Evolutionary conservation across 148 eudicot species (phyloP).

Genomic region (Persicaria maculosa): DNA sequence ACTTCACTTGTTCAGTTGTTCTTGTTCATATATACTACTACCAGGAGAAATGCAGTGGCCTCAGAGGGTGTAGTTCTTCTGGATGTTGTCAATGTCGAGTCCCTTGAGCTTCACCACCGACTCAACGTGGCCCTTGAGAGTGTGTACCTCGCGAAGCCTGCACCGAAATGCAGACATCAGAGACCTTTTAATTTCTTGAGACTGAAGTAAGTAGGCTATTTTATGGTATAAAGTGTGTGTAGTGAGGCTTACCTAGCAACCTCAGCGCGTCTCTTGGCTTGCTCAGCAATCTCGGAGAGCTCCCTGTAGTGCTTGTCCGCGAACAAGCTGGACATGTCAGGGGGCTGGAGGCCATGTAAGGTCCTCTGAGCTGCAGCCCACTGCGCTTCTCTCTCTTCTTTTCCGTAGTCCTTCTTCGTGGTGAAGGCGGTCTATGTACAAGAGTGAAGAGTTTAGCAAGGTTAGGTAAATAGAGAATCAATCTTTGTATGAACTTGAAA

Average conservation of each 20-base stretch:
- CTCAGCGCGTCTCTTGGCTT: constrained; percentile 50
- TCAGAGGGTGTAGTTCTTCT: constrained; percentile 35
- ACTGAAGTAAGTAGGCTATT: too few relatives aligned
- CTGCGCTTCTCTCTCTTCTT: constrained; percentile 63
- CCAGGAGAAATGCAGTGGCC: background rate
- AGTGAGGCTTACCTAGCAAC: constrained; percentile 33
- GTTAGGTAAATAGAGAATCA: background rate
- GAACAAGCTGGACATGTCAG: constrained; percentile 26
- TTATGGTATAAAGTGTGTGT: too few relatives aligned
- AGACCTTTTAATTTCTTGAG: too few relatives aligned
- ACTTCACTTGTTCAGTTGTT: background rate
- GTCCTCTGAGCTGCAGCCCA: constrained; percentile 70
- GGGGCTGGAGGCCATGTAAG: constrained; percentile 58
- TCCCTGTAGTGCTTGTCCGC: constrained; percentile 38
- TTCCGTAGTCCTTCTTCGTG: constrained; percentile 62
- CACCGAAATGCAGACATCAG: constrained; percentile 4
- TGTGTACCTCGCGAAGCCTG: constrained; percentile 41
- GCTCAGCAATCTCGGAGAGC: constrained; percentile 54
- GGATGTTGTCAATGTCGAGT: constrained; percentile 30
- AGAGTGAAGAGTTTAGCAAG: background rate
- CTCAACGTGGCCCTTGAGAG: constrained; percentile 36
- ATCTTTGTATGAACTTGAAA: background rate
- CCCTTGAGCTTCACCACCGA: constrained; percentile 41
- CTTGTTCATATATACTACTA: background rate
- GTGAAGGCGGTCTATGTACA: constrained; percentile 54